Conservation (phyloP, 352 stramenopile species). For the Pythium rishiriense region DNA sequence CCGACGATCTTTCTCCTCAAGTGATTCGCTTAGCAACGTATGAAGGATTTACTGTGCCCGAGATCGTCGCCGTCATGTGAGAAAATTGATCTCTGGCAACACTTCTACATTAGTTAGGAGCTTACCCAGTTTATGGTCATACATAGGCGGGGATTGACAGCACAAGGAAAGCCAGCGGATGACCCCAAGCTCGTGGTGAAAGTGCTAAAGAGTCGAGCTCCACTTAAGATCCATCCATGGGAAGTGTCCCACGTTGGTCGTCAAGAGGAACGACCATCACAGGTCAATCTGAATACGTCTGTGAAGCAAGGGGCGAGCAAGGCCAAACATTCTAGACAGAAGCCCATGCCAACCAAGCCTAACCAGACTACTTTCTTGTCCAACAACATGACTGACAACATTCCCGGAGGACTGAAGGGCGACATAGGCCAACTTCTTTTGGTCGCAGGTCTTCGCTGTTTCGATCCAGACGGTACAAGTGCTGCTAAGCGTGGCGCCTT, state of each 20-base stretch:
- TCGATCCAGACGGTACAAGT: conserved; percentile 34
- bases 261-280: conserved; percentile 9
- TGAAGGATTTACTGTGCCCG: conserved; percentile 48
- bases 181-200: conserved; percentile 42
- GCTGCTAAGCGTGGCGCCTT: conserved; percentile 35
- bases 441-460: conserved; percentile 49
- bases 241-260: conserved; percentile 40
- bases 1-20: conserved; percentile 43
- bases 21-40: conserved; percentile 52
- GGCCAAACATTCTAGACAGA: neutral
- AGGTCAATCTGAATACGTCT: neutral
- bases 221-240: conserved; percentile 61
- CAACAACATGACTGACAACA: conserved; percentile 49
- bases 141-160: conserved; percentile 50
- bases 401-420: conserved; percentile 54
- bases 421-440: conserved; percentile 45
- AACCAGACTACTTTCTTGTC: conserved; percentile 29
- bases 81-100: conserved; percentile 3
- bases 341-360: neutral
- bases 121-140: neutral
- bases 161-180: conserved; percentile 41
- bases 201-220: conserved; percentile 41
- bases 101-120: neutral
- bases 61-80: conserved; percentile 62
- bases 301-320: neutral